phyloP scores from a whole-genome alignment of 768 basidiomycete genomes.

The Leucogyrophana mollusca region DNA sequence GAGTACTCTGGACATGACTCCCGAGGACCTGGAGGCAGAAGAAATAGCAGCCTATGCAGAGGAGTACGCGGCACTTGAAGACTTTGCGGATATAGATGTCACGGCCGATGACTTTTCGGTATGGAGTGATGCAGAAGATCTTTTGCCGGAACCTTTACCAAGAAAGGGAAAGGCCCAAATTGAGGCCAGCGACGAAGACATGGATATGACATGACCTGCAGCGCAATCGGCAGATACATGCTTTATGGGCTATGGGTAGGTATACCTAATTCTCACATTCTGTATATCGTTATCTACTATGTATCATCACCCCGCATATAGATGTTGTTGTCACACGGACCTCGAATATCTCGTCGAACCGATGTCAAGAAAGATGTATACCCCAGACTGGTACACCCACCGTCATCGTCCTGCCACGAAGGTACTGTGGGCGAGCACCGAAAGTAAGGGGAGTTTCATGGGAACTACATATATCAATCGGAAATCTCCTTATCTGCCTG shows the following conservation, averaged over 20 bases:
- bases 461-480: too few species aligned
- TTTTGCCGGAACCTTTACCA: neutral
- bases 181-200: conserved; percentile 12
- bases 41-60: conserved; percentile 62
- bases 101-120: conserved; percentile 11
- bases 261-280: neutral
- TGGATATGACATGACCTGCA: conserved; percentile 21
- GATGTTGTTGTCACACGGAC: too few species aligned
- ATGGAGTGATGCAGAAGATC: conserved; percentile 22
- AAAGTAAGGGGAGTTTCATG: too few species aligned
- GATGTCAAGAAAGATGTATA: too few species aligned
- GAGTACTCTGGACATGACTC: conserved; percentile 26
- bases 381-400: too few species aligned
- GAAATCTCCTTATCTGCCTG: too few species aligned
- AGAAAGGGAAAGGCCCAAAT: neutral
- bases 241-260: neutral
- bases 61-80: conserved; percentile 42
- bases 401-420: too few species aligned
- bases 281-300: too few species aligned
- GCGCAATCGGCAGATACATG: neutral
- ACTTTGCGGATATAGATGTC: conserved; percentile 45
- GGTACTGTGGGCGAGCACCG: too few species aligned
- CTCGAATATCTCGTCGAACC: too few species aligned
- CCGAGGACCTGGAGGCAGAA: conserved; percentile 52
- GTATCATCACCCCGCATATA: neutral